Evolutionary conservation across 768 basidiomycete genomes (phyloP), one percentile per base, ranked within the genome.

Genomic region (Plicaturopsis crispa): DNA sequence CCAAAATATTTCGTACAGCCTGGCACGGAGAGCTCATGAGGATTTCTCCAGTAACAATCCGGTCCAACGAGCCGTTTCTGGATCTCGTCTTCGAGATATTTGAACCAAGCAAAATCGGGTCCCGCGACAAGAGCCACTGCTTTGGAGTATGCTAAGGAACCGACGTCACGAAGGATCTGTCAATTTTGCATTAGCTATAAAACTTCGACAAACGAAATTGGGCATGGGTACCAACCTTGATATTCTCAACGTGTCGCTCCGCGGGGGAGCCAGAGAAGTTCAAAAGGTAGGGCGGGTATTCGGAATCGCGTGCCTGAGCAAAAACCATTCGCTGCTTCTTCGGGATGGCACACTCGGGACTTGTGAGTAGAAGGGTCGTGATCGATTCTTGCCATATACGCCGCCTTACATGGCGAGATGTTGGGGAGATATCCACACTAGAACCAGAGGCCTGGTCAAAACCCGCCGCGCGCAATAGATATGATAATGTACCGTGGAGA

Each of bases 371-470:
- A 13, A 89, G 60, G 1, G 78, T 70, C 0, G 80, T 72, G 17
- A 87, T 66, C 3, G 81, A 69, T 56, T 89, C 86, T 52, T 89
- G 84, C 82, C 84, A 85, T 11, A 89, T 81, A 4, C 86, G 71
- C 12, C 84, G 70, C 41, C 66, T 75, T 12, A 72, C 65, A 52
- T 89, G 86, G 5, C 69, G 56, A 1, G 78, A 83, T 1, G 65
- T 56, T 3, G 66, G 44, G 1, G 78, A 73, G 26, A 75, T 57
- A 51, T 82, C 77, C 43, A 85, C 49, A 6, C 82, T 84, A 38
- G 4, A 41, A 6, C 32, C 11, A 4, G 26, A n/a, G n/a, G n/a
- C n/a, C n/a, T n/a, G n/a, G n/a, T n/a, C n/a, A n/a, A n/a, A n/a
- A n/a, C n/a, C n/a, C n/a, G n/a, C n/a, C n/a, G n/a, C n/a, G n/a